These are phyloP conservation scores for Penicillium sp. DNA, from an alignment of 2,329 filamentous ascomycete species.

Conservation along the genomic window DNA sequence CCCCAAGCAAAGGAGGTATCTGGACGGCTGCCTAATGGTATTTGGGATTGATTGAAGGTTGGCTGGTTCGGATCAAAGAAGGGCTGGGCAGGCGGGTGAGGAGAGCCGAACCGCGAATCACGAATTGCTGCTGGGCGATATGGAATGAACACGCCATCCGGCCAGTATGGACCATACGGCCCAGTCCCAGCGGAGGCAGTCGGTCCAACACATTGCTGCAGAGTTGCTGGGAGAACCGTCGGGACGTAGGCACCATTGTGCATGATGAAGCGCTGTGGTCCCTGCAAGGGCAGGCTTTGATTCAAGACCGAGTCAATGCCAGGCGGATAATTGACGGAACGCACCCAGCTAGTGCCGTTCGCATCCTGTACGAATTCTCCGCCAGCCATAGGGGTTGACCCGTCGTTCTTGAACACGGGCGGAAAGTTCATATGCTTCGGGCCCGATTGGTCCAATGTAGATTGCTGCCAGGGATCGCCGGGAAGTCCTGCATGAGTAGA, in stretches of 20 bases:
- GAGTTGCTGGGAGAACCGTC: slow-evolving; percentile 60
- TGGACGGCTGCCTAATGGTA: slow-evolving; percentile 28
- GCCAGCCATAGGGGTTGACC: slow-evolving; percentile 26
- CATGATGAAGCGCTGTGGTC: slow-evolving; percentile 43
- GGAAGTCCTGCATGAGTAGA: slow-evolving; percentile 35
- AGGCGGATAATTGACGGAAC: slow-evolving; percentile 48
- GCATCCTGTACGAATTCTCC: slow-evolving; percentile 36
- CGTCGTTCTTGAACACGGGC: slow-evolving; percentile 42
- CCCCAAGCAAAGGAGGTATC: slow-evolving; percentile 38
- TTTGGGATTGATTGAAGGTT: slow-evolving; percentile 30
- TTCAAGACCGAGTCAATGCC: slow-evolving; percentile 65
- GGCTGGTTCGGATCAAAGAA: slow-evolving; percentile 36
- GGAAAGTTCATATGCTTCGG: slow-evolving; percentile 42
- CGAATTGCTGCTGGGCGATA: slow-evolving; percentile 61
- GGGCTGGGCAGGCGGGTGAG: slow-evolving; percentile 25
- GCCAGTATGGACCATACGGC: slow-evolving; percentile 64
- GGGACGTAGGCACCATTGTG: slow-evolving; percentile 56
- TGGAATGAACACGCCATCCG: slow-evolving; percentile 62
- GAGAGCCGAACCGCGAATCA: slow-evolving; percentile 51
- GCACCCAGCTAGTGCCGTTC: slow-evolving; percentile 45
- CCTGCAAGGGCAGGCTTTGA: slow-evolving; percentile 53
- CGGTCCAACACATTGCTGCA: slow-evolving; percentile 60
- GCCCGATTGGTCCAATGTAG: slow-evolving; percentile 32
- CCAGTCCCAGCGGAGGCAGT: slow-evolving; percentile 60
- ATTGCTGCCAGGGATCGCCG: slow-evolving; percentile 37